Percentiles rank a stretch among this genome's conserved stretches.
phyloP scores from a whole-genome alignment of 768 basidiomycete species.

The Coprinellus micaceus region DNA sequence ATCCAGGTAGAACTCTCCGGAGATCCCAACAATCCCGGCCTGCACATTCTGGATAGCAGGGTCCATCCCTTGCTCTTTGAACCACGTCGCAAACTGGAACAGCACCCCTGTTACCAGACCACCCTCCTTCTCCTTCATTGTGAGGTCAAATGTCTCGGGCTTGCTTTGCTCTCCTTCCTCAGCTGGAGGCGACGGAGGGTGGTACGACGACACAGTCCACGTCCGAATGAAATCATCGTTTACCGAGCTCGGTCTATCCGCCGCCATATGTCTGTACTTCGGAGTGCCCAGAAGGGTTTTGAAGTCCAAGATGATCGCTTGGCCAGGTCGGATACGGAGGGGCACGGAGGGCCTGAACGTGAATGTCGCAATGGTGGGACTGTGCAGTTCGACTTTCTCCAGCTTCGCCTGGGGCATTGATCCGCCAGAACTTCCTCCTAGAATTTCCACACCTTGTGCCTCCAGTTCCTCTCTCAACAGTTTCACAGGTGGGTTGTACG shows the following conservation, averaged over 20 bases:
- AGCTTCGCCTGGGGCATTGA: slow-evolving; percentile 30
- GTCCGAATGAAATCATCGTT: slow-evolving; percentile 65
- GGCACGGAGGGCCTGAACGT: slow-evolving; percentile 37
- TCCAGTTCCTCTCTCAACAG: slow-evolving; percentile 46
- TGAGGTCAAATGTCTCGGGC: slow-evolving; percentile 39
- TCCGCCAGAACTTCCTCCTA: slow-evolving; percentile 23
- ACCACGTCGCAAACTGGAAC: slow-evolving; percentile 44
- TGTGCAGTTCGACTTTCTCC: slow-evolving; percentile 39
- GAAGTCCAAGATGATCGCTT: slow-evolving; percentile 55
- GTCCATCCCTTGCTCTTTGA: slow-evolving; percentile 37
- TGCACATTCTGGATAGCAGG: slow-evolving; percentile 36
- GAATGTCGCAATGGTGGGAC: slow-evolving; percentile 51
- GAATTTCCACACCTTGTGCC: slow-evolving; percentile 15
- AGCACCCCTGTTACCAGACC: slow-evolving; percentile 55
- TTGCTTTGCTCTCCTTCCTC: slow-evolving; percentile 2
- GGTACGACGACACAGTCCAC: slow-evolving; percentile 53
- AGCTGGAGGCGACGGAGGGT: slow-evolving; percentile 6
- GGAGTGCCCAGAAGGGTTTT: slow-evolving; percentile 44
- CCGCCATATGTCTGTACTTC: slow-evolving; percentile 51
- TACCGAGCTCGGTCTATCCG: slow-evolving; percentile 36
- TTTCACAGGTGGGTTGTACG: slow-evolving; percentile 58
- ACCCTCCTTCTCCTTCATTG: slow-evolving; percentile 51
- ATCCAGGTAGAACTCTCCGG: slow-evolving; percentile 46
- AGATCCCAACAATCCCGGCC: slow-evolving; percentile 49
- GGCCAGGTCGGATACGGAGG: slow-evolving; percentile 41